Conservation (phyloP, 306 rosid species). For the Gastrolobium villosum region DNA sequence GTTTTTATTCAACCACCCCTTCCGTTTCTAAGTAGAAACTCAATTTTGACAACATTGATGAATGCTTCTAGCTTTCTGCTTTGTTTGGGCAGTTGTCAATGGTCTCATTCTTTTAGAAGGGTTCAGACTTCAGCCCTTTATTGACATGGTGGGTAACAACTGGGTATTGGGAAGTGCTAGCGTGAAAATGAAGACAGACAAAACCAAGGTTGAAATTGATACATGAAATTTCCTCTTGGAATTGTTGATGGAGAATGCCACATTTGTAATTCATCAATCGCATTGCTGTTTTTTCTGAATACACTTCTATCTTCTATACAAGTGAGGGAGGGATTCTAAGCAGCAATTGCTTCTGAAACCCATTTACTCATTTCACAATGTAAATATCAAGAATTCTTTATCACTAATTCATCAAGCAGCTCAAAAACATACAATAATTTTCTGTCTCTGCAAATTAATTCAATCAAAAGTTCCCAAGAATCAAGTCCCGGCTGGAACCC, state of each 20-base stretch:
- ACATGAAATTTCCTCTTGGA: not conserved
- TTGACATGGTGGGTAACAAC: constrained; percentile 10
- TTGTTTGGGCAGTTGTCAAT: not conserved
- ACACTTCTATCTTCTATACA: not conserved
- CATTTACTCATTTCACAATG: not conserved
- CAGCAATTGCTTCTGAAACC: constrained; percentile 28
- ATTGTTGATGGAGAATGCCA: not conserved
- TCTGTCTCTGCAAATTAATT: constrained; percentile 73
- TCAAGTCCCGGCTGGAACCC: constrained; percentile 78
- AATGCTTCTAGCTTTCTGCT: too few species aligned
- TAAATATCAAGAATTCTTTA: constrained; percentile 41
- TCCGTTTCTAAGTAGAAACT: too few species aligned
- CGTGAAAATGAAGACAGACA: not conserved
- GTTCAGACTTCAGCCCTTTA: not conserved
- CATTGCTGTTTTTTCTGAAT: not conserved
- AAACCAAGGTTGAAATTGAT: not conserved
- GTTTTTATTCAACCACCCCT: too few species aligned
- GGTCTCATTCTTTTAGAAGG: not conserved
- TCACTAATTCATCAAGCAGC: constrained; percentile 72
- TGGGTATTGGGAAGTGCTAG: constrained; percentile 7
- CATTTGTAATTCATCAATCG: not conserved
- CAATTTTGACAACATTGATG: too few species aligned
- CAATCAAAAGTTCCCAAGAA: constrained; percentile 76
- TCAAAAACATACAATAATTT: constrained; percentile 69
- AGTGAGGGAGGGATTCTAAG: not conserved